phyloP scores from a whole-genome alignment of 495 filamentous ascomycete genomes.

The Penicillium ucsense region DNA sequence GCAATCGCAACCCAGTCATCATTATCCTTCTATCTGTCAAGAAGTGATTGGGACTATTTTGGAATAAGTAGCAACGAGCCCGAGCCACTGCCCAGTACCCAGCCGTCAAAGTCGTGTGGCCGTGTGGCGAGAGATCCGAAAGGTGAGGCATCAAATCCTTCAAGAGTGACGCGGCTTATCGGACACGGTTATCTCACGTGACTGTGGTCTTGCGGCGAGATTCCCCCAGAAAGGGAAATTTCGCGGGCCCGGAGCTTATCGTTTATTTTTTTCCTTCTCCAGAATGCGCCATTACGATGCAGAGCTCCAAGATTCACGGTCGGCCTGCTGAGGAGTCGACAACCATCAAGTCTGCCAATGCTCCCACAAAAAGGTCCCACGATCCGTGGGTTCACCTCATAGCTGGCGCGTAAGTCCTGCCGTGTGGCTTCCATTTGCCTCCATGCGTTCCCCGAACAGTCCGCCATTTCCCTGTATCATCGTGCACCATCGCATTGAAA shows the following conservation, averaged over 20 bases:
- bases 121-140: too few species aligned
- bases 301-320: slow-evolving; percentile 13
- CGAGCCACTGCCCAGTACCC: too few species aligned
- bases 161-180: slow-evolving; percentile 8
- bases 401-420: slow-evolving; percentile 64
- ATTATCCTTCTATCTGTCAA: too few species aligned
- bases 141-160: neutral
- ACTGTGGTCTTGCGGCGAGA: slow-evolving; percentile 10
- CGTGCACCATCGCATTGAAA: neutral
- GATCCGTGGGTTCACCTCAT: slow-evolving; percentile 70
- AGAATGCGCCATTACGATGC: slow-evolving; percentile 14
- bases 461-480: slow-evolving; percentile 1
- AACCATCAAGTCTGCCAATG: slow-evolving; percentile 2
- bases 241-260: neutral
- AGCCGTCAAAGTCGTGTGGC: too few species aligned
- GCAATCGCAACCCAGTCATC: too few species aligned
- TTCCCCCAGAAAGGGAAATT: slow-evolving; percentile 10
- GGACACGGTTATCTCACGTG: slow-evolving; percentile 14
- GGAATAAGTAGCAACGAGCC: too few species aligned
- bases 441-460: too few species aligned
- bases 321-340: slow-evolving; percentile 5
- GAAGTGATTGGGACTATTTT: too few species aligned
- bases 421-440: too few species aligned
- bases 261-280: neutral
- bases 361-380: slow-evolving; percentile 10